A percentile compares a stretch with the other conserved stretches of the same genome.
Conservation (phyloP, 129 eudicot species). For the Erigeron canadensis region DNA sequence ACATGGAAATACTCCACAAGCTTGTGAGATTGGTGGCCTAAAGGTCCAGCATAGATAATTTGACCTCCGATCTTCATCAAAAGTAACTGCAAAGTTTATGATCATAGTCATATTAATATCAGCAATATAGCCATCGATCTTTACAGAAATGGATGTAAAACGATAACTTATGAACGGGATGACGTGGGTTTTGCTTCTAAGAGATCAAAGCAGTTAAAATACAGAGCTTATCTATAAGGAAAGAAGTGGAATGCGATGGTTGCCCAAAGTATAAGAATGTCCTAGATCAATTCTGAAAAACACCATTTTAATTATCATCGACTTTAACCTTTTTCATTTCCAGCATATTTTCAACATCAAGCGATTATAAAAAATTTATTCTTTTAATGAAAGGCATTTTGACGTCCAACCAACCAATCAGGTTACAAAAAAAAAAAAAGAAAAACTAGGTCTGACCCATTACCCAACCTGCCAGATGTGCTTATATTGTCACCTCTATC, state of each 20-base stretch:
- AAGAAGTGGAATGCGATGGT: background rate
- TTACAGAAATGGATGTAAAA: background rate
- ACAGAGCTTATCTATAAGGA: background rate
- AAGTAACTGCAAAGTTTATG: slow-evolving; percentile 19
- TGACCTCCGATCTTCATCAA: slow-evolving; percentile 31
- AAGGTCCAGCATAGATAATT: slow-evolving; percentile 24
- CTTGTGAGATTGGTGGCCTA: slow-evolving; percentile 28
- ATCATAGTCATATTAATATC: background rate
- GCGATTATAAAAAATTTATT: too few species aligned
- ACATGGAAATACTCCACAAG: slow-evolving; percentile 31
- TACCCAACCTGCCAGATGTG: background rate
- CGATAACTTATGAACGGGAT: background rate
- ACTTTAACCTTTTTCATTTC: too few species aligned
- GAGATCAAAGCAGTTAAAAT: background rate
- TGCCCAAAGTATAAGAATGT: background rate
- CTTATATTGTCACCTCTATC: background rate
- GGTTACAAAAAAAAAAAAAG: background rate
- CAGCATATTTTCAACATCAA: too few species aligned
- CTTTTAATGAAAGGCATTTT: background rate
- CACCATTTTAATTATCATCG: background rate
- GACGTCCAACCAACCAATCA: background rate
- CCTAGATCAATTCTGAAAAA: background rate
- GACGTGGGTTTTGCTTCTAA: background rate
- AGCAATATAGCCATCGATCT: background rate
- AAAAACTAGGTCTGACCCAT: background rate